Percentiles rank a stretch among this genome's conserved stretches.
Evolutionary conservation across 495 filamentous ascomycete genomes (phyloP).

Genomic region (Venustampulla echinocandica): DNA sequence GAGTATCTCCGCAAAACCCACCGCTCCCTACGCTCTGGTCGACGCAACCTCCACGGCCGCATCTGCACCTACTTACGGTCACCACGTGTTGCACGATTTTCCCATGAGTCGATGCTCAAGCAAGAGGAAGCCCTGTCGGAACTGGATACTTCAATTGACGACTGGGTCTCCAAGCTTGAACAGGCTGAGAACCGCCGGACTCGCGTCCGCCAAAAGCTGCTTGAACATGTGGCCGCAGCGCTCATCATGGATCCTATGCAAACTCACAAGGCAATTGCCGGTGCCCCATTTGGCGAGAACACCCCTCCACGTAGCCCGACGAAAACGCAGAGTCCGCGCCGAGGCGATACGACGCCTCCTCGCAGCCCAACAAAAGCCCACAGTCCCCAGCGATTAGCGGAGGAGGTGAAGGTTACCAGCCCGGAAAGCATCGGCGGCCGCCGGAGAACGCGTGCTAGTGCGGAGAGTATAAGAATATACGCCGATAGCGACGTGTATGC

Average conservation of each 20-base stretch:
- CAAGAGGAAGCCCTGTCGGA: slow-evolving; percentile 67
- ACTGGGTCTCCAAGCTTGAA: slow-evolving; percentile 65
- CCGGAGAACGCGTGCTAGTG: slow-evolving; percentile 19
- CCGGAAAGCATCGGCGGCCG: slow-evolving; percentile 2
- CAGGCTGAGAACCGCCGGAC: slow-evolving; percentile 65
- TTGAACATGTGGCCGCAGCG: slow-evolving; percentile 64
- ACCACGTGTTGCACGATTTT: slow-evolving; percentile 53
- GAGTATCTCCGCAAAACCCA: slow-evolving; percentile 65
- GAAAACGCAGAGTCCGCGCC: background rate
- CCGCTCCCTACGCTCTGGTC: slow-evolving; percentile 55
- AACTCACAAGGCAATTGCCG: too few species aligned
- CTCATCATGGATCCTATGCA: slow-evolving; percentile 27
- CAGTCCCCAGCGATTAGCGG: slow-evolving; percentile 8
- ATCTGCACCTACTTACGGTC: slow-evolving; percentile 62
- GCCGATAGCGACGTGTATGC: slow-evolving; percentile 56
- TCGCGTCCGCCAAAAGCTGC: slow-evolving; percentile 62
- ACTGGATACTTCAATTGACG: slow-evolving; percentile 64
- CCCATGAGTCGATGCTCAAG: slow-evolving; percentile 58
- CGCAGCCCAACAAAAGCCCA: slow-evolving; percentile 17
- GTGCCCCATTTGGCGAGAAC: too few species aligned
- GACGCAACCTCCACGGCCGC: slow-evolving; percentile 57
- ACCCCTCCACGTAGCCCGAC: too few species aligned
- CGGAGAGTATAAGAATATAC: slow-evolving; percentile 60
- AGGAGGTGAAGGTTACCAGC: slow-evolving; percentile 12
- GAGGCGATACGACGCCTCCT: slow-evolving; percentile 21